phyloP scores from a whole-genome alignment of 2,329 filamentous ascomycete genomes.

The Colletotrichum echinochloae region DNA sequence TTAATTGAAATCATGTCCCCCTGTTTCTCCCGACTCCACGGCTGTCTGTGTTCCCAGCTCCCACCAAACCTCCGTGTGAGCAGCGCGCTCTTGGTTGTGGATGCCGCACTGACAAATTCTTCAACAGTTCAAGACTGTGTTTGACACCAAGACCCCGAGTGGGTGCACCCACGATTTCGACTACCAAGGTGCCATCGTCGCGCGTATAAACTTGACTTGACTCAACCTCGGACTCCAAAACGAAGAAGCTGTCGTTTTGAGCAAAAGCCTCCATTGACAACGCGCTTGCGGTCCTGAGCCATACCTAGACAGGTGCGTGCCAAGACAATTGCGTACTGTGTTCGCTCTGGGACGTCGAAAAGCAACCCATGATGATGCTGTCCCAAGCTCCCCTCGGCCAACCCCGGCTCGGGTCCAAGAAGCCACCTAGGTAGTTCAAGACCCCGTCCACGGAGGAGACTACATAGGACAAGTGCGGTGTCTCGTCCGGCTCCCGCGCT shows the following conservation, averaged over 20 bases:
- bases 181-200: background rate
- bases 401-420: background rate
- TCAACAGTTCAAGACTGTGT: background rate
- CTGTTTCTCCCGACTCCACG: constrained; percentile 28
- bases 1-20: constrained; percentile 13
- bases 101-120: background rate
- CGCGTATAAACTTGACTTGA: background rate
- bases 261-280: background rate
- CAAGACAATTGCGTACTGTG: background rate
- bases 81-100: background rate
- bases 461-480: background rate
- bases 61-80: background rate
- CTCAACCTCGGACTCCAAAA: background rate
- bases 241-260: background rate
- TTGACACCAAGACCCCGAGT: background rate
- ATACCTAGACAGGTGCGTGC: background rate
- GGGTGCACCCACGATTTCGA: background rate
- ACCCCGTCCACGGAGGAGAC: background rate
- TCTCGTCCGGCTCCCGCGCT: background rate
- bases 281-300: background rate
- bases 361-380: background rate
- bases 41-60: background rate
- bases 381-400: background rate
- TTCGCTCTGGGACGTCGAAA: constrained; percentile 4
- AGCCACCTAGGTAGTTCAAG: background rate